Conservation (phyloP, 1,139 yeast species). For the Geotrichum restrictum region DNA sequence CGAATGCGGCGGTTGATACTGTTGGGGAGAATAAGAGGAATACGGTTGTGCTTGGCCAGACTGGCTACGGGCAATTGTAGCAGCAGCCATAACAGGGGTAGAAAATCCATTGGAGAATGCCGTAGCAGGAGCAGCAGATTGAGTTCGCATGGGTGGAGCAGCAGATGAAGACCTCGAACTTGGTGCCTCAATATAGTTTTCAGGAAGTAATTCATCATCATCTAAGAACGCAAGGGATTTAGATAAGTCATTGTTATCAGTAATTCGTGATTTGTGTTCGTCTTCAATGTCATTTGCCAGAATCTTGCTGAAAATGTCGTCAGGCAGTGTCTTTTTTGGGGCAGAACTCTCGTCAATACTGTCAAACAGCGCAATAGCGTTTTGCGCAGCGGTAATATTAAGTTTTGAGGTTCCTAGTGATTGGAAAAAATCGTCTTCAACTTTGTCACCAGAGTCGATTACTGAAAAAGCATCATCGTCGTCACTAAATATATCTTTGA, state of each 20-base stretch:
- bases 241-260: slow-evolving; percentile 19
- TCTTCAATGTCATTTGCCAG: slow-evolving; percentile 20
- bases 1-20: background rate
- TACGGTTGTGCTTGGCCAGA: background rate
- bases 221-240: slow-evolving; percentile 42
- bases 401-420: background rate
- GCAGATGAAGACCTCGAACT: background rate
- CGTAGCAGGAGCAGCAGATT: background rate
- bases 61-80: background rate
- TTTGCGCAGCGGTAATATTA: background rate
- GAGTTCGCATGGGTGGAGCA: slow-evolving; percentile 2
- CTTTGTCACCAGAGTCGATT: background rate
- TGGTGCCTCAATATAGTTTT: slow-evolving; percentile 37
- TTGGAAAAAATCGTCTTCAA: background rate
- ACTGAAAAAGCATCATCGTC: slow-evolving; percentile 4
- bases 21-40: background rate
- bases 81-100: background rate
- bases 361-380: background rate
- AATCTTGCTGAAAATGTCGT: slow-evolving; percentile 25
- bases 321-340: slow-evolving; percentile 10
- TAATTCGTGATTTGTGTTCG: slow-evolving; percentile 1
- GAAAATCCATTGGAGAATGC: background rate
- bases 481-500: slow-evolving; percentile 11
- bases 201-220: slow-evolving; percentile 46
- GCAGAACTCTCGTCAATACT: background rate